A percentile compares a stretch with the other conserved stretches of the same genome.
Conservation (phyloP, 768 basidiomycete species). For the Tylopilus sp. region DNA sequence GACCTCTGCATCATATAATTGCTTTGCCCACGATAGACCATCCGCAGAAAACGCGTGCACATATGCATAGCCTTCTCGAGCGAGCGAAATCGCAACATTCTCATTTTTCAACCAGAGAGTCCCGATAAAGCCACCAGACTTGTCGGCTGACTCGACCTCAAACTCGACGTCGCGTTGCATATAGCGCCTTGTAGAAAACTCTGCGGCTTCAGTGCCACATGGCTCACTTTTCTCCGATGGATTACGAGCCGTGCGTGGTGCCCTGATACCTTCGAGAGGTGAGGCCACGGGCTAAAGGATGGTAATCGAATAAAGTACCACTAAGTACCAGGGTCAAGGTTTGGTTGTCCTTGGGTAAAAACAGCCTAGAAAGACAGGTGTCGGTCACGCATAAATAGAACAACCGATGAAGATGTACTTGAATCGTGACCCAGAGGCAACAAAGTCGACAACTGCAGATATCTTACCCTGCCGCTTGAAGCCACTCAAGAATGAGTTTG, state of each 20-base stretch:
- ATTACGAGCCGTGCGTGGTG: constrained; percentile 82
- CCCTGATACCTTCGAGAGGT: constrained; percentile 68
- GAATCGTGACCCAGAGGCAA: constrained; percentile 92
- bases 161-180: constrained; percentile 97
- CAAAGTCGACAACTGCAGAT: constrained; percentile 87
- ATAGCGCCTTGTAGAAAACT: constrained; percentile 74
- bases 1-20: constrained; percentile 84
- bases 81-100: constrained; percentile 82
- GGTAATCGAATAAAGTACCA: constrained; percentile 40
- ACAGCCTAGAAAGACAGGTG: constrained; percentile 48
- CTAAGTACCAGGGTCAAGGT: constrained; percentile 89
- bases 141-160: constrained; percentile 86
- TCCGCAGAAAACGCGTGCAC: constrained; percentile 91
- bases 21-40: constrained; percentile 70
- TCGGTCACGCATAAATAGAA: background rate
- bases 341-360: constrained; percentile 89
- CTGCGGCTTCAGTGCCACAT: constrained; percentile 77
- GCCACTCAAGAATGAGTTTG: constrained; percentile 81
- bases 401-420: constrained; percentile 50
- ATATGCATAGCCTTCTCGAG: constrained; percentile 81
- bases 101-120: constrained; percentile 79
- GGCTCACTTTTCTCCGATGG: constrained; percentile 85
- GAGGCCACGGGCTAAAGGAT: constrained; percentile 1
- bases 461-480: constrained; percentile 89
- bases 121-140: constrained; percentile 95